Percentiles rank a stretch among this genome's conserved stretches.
These are phyloP conservation scores for Wickerhamomyces canadensis DNA, from an alignment of 805 yeast species.

Conservation along the genomic window DNA sequence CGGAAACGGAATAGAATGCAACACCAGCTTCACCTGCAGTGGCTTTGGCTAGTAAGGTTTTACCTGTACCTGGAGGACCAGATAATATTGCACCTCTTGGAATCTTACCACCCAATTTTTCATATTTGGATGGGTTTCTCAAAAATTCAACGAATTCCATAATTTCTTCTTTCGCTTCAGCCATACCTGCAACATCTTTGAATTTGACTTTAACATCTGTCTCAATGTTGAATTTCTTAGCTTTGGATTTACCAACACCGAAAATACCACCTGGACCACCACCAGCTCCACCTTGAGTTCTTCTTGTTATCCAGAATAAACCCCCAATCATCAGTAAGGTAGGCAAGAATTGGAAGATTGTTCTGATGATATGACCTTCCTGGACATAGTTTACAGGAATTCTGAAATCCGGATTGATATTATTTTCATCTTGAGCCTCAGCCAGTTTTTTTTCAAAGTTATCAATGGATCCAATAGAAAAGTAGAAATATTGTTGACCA, in stretches of 20 bases:
- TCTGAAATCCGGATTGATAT: conserved; percentile 54
- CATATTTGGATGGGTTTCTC: conserved; percentile 86
- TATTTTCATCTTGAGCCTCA: conserved; percentile 66
- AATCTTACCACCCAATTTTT: conserved; percentile 90
- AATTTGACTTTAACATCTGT: conserved; percentile 85
- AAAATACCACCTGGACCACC: conserved; percentile 70
- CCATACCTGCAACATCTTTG: conserved; percentile 95
- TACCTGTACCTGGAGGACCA: conserved; percentile 99
- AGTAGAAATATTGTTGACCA: conserved; percentile 40
- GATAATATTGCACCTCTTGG: conserved; percentile 97
- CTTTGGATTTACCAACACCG: conserved; percentile 89
- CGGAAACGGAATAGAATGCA: conserved; percentile 92
- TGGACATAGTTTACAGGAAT: conserved; percentile 78
- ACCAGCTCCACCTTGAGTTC: conserved; percentile 37
- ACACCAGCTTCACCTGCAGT: conserved; percentile 99
- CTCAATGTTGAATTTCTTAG: conserved; percentile 87
- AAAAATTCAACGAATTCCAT: conserved; percentile 96
- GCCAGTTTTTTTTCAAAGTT: conserved; percentile 77
- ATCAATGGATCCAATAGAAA: conserved; percentile 86
- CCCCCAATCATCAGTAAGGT: conserved; percentile 86
- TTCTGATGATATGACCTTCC: conserved; percentile 61
- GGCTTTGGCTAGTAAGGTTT: conserved; percentile 93
- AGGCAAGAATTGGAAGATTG: conserved; percentile 76
- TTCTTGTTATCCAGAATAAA: conserved; percentile 72
- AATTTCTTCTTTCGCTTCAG: conserved; percentile 94